Evolutionary conservation across 2,329 filamentous ascomycete genomes (phyloP).

Genomic region (Aureobasidium leucospermi): DNA sequence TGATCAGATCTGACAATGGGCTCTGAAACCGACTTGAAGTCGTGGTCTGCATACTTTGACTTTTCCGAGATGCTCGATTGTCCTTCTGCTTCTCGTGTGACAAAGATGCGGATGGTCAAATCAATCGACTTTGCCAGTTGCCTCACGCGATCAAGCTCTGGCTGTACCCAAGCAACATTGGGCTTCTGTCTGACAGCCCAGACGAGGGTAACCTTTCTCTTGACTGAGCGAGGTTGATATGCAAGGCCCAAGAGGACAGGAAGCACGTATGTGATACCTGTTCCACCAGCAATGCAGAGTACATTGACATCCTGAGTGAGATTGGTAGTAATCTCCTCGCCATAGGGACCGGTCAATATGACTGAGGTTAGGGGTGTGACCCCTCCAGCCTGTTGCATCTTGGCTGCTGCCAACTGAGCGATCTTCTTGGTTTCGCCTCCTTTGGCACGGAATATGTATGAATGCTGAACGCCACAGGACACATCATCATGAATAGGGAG

Average conservation of each 20-base stretch:
- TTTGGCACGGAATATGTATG: conserved; percentile 31
- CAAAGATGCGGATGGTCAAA: conserved; percentile 13
- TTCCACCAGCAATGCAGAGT: conserved; percentile 29
- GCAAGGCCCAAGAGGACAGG: conserved; percentile 51
- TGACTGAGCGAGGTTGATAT: neutral
- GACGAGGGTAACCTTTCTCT: conserved; percentile 8
- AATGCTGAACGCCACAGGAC: conserved; percentile 20
- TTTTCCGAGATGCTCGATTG: neutral
- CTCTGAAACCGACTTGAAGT: neutral
- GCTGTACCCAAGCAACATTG: conserved; percentile 12
- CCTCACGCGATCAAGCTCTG: conserved; percentile 5
- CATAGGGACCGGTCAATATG: conserved; percentile 58
- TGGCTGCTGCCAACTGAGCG: conserved; percentile 35
- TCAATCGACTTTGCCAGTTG: conserved; percentile 4
- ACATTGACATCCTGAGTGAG: conserved; percentile 4
- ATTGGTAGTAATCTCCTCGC: conserved; percentile 23
- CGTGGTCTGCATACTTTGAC: neutral
- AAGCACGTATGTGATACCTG: conserved; percentile 63
- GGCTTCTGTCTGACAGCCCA: conserved; percentile 12
- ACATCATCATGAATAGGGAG: conserved; percentile 32
- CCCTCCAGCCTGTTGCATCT: conserved; percentile 33
- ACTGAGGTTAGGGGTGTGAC: conserved; percentile 51
- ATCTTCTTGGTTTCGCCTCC: conserved; percentile 53
- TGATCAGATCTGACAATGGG: neutral
- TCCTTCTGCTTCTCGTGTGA: conserved; percentile 12